These are phyloP conservation scores for Leccinum uliginosum DNA, from an alignment of 768 basidiomycete genomes.

Conservation along the genomic window DNA sequence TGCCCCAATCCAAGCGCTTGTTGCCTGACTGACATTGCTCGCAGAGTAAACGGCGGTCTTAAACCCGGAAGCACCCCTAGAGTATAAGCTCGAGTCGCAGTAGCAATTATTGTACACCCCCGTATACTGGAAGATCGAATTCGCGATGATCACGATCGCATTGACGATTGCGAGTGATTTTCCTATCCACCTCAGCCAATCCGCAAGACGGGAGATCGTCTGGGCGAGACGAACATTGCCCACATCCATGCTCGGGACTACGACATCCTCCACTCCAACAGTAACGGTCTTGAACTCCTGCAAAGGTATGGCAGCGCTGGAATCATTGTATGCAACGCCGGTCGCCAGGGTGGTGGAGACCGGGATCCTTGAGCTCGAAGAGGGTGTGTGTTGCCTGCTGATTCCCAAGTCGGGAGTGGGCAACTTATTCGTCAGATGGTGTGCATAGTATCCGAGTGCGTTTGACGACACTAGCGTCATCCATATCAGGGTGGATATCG, in stretches of 20 bases:
- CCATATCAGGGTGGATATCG: conserved; percentile 28
- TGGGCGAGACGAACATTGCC: not conserved
- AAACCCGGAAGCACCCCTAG: conserved; percentile 23
- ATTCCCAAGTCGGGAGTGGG: not conserved
- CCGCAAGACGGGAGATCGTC: not conserved
- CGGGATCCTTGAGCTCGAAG: not conserved
- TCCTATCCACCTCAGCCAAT: conserved; percentile 23
- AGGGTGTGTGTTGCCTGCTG: not conserved
- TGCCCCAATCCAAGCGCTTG: not conserved
- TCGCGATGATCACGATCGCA: conserved; percentile 20
- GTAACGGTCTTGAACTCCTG: not conserved
- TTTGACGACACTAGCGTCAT: conserved; percentile 28
- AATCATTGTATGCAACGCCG: not conserved
- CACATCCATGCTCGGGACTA: no score
- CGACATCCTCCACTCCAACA: not conserved
- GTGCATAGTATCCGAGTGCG: conserved; percentile 18
- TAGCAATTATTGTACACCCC: conserved; percentile 27
- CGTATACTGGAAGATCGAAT: conserved; percentile 30
- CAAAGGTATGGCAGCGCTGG: not conserved
- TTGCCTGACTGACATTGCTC: conserved; percentile 21
- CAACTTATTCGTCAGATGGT: not conserved
- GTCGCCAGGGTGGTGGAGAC: no score
- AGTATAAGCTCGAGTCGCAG: conserved; percentile 25
- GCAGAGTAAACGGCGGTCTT: conserved; percentile 18
- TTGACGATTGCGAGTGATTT: conserved; percentile 28